Conservation (phyloP, 2,329 filamentous ascomycete species). For the Aspergillus ibericus region DNA sequence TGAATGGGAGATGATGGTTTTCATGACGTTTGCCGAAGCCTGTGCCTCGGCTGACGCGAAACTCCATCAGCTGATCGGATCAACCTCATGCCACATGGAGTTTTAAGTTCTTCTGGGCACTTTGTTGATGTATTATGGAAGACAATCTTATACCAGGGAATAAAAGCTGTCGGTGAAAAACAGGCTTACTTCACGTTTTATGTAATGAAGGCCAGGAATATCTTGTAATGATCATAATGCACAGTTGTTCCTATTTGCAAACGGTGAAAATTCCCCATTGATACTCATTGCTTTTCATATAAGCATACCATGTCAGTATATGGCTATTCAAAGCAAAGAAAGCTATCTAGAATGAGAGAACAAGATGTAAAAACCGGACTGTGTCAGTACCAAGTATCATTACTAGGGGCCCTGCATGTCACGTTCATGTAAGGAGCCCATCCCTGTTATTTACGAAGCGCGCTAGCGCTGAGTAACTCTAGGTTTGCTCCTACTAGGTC, state of each 20-base stretch:
- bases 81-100: neutral
- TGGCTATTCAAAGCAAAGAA: too few species aligned
- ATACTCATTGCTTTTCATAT: neutral
- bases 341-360: too few species aligned
- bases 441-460: too few species aligned
- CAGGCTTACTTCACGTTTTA: neutral
- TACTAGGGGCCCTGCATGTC: too few species aligned
- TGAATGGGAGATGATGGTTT: constrained; percentile 22
- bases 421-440: too few species aligned
- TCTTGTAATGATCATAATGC: neutral
- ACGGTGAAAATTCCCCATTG: neutral
- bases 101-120: neutral
- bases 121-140: neutral
- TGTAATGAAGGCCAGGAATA: neutral
- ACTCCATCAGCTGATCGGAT: neutral
- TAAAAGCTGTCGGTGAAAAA: neutral
- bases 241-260: neutral
- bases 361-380: too few species aligned
- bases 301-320: neutral
- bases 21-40: constrained; percentile 40
- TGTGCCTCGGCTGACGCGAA: constrained; percentile 35
- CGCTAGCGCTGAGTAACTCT: too few species aligned
- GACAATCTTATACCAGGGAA: neutral
- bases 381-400: too few species aligned
- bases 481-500: too few species aligned